Evolutionary conservation across 2,329 filamentous ascomycete species (phyloP), one percentile per base, ranked within the genome.

Genomic region (Diaporthe amygdali): DNA sequence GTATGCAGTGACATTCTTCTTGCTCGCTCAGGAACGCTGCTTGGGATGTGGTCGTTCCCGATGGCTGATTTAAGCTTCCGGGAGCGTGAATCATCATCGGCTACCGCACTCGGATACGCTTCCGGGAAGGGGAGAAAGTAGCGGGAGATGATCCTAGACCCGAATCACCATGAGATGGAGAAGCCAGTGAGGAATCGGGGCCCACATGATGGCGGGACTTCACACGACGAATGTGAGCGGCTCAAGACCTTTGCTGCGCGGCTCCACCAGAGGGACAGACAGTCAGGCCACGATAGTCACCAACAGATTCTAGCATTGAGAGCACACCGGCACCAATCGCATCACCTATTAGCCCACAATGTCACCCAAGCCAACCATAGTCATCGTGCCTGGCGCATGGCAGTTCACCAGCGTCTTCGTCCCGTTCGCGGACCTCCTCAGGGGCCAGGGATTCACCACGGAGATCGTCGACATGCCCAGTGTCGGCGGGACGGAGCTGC

Each of bases 331-430:
- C 32, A 25, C 17, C n/a, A 17, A 15, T 25, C 22, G n/a, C 37
- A 25, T 22, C 32, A 17, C 39, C 63, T 34, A 3, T 27, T 6
- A 41, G 32, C 32, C 5, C 66, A 59, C 27, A 5, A 68, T 68
- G 66, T 27, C 56, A 52, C n/a, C 51, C 8, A 69, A 66, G 12
- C 70, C 66, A 25, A 54, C 70, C 34, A 41, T 71, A 12, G 37
- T 71, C 34, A 69, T 71, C 22, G 66, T 71, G 12, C 70, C 70
- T 2, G 70, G 66, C 6, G 70, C 66, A 30, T 71, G 56, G 66
- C 70, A 71, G 25, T 32, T 69, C 47, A 41, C 25, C 32, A 44
- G 32, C 17, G 41, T 14, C 66, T 69, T 64, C 49, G 14, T 3
- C 22, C 66, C 66, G 10, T 69, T 71, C 17, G 49, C 49, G 32